A percentile compares a stretch with the other conserved stretches of the same genome.
phyloP scores from a whole-genome alignment of 192 early-diverging fungal genomes.

The Linnemannia hyalina region DNA sequence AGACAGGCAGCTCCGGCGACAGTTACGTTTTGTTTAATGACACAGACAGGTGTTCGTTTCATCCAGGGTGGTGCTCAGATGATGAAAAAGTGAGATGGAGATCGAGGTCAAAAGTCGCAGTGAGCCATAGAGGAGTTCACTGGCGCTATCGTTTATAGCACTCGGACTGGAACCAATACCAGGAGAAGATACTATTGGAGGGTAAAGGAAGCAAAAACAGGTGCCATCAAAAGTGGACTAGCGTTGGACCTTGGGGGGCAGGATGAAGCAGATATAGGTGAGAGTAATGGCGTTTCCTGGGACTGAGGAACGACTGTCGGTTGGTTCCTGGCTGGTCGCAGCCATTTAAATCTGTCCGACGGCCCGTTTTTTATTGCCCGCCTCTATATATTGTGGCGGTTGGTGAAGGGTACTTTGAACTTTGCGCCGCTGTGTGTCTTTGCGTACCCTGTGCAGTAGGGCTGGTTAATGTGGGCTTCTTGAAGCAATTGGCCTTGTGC shows the following conservation, averaged over 20 bases:
- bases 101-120: neutral
- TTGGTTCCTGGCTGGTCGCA: slow-evolving; percentile 3
- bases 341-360: neutral
- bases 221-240: neutral
- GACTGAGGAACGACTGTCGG: neutral
- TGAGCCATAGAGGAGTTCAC: neutral
- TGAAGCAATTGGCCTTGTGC: neutral
- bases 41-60: neutral
- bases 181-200: neutral
- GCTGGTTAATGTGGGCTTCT: neutral
- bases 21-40: neutral
- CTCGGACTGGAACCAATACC: slow-evolving; percentile 3
- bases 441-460: neutral
- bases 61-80: neutral
- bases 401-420: neutral
- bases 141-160: neutral
- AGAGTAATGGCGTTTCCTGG: neutral
- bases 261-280: neutral
- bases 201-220: neutral
- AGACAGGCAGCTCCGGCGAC: neutral
- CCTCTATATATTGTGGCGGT: neutral
- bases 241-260: neutral
- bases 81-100: slow-evolving; percentile 4
- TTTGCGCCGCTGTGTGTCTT: neutral
- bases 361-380: neutral